phyloP scores from a whole-genome alignment of 305 asterid genomes.

The Andrographis paniculata region DNA sequence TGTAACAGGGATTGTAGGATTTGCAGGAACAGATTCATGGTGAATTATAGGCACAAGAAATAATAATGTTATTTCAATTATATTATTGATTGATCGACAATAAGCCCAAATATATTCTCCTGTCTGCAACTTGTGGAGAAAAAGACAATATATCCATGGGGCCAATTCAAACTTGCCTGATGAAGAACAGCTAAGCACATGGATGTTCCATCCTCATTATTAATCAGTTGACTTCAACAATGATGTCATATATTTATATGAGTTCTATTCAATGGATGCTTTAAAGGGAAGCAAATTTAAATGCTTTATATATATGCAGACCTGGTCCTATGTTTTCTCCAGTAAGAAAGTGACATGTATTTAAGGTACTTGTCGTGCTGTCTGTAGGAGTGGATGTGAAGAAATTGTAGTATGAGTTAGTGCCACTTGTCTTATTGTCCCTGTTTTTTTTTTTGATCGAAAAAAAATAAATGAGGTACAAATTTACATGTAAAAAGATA shows the following conservation, averaged over 20 bases:
- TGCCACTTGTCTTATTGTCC: not conserved
- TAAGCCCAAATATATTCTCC: not conserved
- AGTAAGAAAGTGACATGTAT: not conserved
- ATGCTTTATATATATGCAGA: too few species aligned
- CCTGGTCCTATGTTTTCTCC: too few species aligned
- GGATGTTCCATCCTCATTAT: not conserved
- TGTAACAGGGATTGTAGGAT: not conserved
- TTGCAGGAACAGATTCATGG: too few species aligned
- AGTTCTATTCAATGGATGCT: too few species aligned
- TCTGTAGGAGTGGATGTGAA: not conserved
- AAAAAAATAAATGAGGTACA: slow-evolving; percentile 7
- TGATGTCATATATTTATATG: too few species aligned
- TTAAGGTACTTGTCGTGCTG: not conserved
- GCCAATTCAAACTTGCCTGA: not conserved
- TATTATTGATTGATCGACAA: too few species aligned
- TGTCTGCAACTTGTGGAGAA: not conserved
- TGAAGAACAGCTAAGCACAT: not conserved
- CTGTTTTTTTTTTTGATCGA: not conserved
- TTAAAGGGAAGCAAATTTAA: too few species aligned
- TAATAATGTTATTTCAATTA: too few species aligned
- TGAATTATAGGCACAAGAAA: too few species aligned
- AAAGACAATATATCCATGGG: not conserved
- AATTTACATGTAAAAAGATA: too few species aligned
- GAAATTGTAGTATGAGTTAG: not conserved
- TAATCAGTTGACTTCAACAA: too few species aligned